A percentile compares a stretch with the other conserved stretches of the same genome.
Conservation (phyloP, 169 alveolate species). For the Cryptosporidium sp. region DNA sequence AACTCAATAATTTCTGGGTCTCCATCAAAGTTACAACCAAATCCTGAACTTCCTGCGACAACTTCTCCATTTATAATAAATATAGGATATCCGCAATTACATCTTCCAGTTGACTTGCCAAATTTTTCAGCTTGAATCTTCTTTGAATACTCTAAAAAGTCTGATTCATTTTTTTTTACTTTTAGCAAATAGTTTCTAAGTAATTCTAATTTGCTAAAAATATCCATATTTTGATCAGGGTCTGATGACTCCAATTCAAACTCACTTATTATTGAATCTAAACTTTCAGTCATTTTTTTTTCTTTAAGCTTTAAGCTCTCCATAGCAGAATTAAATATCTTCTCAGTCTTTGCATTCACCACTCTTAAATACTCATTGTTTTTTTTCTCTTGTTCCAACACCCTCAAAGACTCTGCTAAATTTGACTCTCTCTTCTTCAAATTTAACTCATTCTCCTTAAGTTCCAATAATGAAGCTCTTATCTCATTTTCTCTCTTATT, state of each 20-base stretch:
- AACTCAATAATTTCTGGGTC: constrained; percentile 27
- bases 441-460: constrained; percentile 12
- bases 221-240: neutral
- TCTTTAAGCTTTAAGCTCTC: constrained; percentile 14
- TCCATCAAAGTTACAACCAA: neutral
- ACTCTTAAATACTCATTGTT: constrained; percentile 32
- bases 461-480: neutral
- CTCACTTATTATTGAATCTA: constrained; percentile 17
- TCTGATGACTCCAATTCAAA: neutral
- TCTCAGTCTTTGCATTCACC: constrained; percentile 38
- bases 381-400: constrained; percentile 35
- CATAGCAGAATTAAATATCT: constrained; percentile 23
- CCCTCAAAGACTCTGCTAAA: constrained; percentile 5
- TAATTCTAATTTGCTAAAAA: neutral
- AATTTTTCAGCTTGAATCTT: neutral
- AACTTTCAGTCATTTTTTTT: constrained; percentile 1
- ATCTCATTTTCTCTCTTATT: constrained; percentile 27
- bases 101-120: constrained; percentile 25
- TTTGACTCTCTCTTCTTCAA: constrained; percentile 25
- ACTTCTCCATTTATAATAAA: constrained; percentile 21
- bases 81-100: constrained; percentile 52
- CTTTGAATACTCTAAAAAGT: constrained; percentile 3
- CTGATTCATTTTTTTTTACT: constrained; percentile 1
- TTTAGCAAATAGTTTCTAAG: constrained; percentile 9
- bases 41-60: constrained; percentile 6